Evolutionary conservation across 306 rosid species (phyloP), one percentile per base, ranked within the genome.

Genomic region (Rosa rugosa): DNA sequence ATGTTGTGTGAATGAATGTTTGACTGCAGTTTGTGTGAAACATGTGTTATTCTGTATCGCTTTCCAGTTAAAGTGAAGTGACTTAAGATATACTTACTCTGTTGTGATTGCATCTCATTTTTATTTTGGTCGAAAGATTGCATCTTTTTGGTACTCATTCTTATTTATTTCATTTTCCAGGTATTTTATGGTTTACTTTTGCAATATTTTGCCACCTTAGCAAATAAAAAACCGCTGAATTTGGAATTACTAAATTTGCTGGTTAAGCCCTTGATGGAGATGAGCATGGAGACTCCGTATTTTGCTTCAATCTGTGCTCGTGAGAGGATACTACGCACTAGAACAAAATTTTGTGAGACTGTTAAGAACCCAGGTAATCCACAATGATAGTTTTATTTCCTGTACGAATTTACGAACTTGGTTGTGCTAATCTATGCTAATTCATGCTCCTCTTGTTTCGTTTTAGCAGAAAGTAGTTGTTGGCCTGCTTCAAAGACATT

Each of bases 261-360:
- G 82, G 91, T 89, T 83, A 93, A 93, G 82, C 93, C 99, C 20
- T 83, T 95, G 90, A 87, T 89, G 83, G 98, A 95, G 77, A 92
- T 93, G 89, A 95, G 99, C 80, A 80, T 42, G 77, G 98, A 95
- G 87, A 89, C 87, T 72, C 99, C 99, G 17, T 93, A 87, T 79
- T 95, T 91, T 40, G 97, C 99, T 85, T 90, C 99, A 76, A 87
- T 91, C 73, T 95, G 99, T 90, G 98, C 99, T 84, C 97, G 98
- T 73, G 90, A 86, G 76, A 89, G 99, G 81, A 85, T 93, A 74
- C 86, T 88, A 73, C 89, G 71, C 72, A 87, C 86, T 27, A 90
- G 93, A 77, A 82, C 79, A 66, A 95, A 88, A 75, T 90, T 95
- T 85, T 85, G 91, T 79, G 91, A 77, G 81, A 80, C 75, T 41